Evolutionary conservation across 2,329 filamentous ascomycete genomes (phyloP), one percentile per base, ranked within the genome.

Genomic region (Fusarium brevicatenulatum): DNA sequence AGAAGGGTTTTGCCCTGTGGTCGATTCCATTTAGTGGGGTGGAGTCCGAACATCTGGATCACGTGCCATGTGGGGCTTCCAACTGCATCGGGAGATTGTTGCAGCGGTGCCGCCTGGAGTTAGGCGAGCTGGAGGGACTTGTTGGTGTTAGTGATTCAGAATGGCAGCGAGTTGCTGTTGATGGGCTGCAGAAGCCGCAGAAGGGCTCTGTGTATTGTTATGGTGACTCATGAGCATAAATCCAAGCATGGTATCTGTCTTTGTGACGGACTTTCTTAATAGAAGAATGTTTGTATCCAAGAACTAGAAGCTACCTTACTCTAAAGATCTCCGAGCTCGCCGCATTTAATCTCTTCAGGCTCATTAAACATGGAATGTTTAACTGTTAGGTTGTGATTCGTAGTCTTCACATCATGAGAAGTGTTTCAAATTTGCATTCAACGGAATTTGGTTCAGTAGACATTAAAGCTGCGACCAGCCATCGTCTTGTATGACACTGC

Each of bases 1-100:
- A 72, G 75, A 81, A 83, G 82, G 82, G 82, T 83, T 83, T 32
- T 50, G 47, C 47, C 47, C 47, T 50, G 46, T 49, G 46, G 46
- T 13, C 30, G 47, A 77, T 80, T 34, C 16, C 21, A 77, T 80
- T 73, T 78, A 66, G 74, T 79, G 79, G 80, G 80, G 79, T 49
- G 79, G 64, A 47, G 44, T 47, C 55, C 58, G 59, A 76, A 73
- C 70, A 72, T 60, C 28, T 71, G 77, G 40, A 54, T 71, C 69
- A 76, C 77, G 73, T 77, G 72, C 9, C 4, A 4, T 8, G 5
- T 62, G 46, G 23, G 23, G 36, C 16, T 47, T 43, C 19, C 12
- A 16, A 47, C 30, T 70, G n/a, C 54, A 36, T 18, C 70, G 70
- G 70, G 64, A 63, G 25, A 73, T 54, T 23, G 11, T 68, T 73